These are phyloP conservation scores for Tieghemiomyces parasiticus DNA, from an alignment of 192 early-diverging fungal genomes.

Conservation along the genomic window DNA sequence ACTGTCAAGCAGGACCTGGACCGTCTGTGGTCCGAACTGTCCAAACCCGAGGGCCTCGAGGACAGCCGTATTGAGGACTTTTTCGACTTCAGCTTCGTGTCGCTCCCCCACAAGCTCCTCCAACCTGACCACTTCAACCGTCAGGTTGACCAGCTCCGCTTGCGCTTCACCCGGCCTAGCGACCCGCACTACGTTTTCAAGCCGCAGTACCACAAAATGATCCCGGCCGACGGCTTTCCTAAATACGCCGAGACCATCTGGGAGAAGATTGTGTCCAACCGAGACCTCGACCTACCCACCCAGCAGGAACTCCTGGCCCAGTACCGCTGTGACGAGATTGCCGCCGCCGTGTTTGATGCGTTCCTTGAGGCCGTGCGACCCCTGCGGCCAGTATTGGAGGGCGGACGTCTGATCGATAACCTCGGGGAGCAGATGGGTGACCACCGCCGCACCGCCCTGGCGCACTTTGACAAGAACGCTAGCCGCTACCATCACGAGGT, in stretches of 20 bases:
- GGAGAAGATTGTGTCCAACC: constrained; percentile 91
- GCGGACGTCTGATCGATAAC: constrained; percentile 57
- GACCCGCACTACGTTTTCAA: constrained; percentile 71
- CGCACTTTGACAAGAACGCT: constrained; percentile 76
- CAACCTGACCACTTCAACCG: constrained; percentile 72
- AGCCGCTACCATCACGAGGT: constrained; percentile 79
- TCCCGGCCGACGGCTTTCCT: constrained; percentile 93
- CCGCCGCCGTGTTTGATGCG: constrained; percentile 44
- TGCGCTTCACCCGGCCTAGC: constrained; percentile 55
- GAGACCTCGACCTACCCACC: constrained; percentile 93
- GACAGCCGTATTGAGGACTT: constrained; percentile 62
- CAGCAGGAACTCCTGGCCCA: constrained; percentile 97
- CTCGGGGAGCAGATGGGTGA: constrained; percentile 51
- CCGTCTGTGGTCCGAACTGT: constrained; percentile 79
- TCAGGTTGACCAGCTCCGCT: constrained; percentile 43
- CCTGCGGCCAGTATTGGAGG: constrained; percentile 55
- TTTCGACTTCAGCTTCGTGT: constrained; percentile 83
- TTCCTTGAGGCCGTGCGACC: constrained; percentile 50
- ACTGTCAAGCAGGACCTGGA: constrained; percentile 74
- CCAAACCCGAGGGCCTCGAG: constrained; percentile 75
- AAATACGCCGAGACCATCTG: constrained; percentile 86
- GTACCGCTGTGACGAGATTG: constrained; percentile 97
- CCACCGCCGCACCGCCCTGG: constrained; percentile 40
- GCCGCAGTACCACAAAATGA: constrained; percentile 69
- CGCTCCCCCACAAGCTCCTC: constrained; percentile 82